A percentile compares a stretch with the other conserved stretches of the same genome.
Conservation (phyloP, 2,329 filamentous ascomycete genomes). For the Eutypa lata region DNA sequence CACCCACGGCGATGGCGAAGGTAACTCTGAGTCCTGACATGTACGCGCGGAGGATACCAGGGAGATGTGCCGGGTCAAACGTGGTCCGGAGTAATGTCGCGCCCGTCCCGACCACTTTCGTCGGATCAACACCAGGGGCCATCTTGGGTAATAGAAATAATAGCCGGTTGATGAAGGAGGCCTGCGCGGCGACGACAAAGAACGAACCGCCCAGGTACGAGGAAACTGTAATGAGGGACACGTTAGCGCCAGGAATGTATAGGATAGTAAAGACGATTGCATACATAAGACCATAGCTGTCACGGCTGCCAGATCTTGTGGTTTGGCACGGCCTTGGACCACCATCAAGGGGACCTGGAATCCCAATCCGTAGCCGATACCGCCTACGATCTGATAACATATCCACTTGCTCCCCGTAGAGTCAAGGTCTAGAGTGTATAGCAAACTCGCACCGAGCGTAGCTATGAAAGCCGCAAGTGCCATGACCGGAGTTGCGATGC, state of each 20-base stretch:
- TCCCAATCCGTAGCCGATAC: conserved; percentile 29
- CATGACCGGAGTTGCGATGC: conserved; percentile 29
- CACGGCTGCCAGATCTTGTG: conserved; percentile 32
- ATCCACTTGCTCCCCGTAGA: conserved; percentile 35
- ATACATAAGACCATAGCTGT: neutral
- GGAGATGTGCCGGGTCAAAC: neutral
- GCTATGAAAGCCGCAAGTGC: conserved; percentile 33
- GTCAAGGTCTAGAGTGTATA: conserved; percentile 26
- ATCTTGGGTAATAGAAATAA: neutral
- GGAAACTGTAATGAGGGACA: neutral
- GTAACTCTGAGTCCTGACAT: neutral
- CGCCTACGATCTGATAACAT: conserved; percentile 39
- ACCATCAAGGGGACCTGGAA: conserved; percentile 37
- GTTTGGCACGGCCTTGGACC: conserved; percentile 25
- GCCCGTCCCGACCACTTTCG: neutral
- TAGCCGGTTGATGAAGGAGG: neutral
- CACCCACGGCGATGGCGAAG: neutral
- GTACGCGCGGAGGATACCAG: neutral
- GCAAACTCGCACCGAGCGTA: conserved; percentile 26
- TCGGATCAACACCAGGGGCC: neutral
- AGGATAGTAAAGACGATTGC: too few relatives aligned
- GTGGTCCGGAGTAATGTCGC: neutral
- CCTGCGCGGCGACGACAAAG: neutral
- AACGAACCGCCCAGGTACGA: neutral
- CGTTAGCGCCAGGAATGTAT: too few relatives aligned